Evolutionary conservation across 2,329 filamentous ascomycete species (phyloP).

Genomic region (Ophiostoma tasmaniense): DNA sequence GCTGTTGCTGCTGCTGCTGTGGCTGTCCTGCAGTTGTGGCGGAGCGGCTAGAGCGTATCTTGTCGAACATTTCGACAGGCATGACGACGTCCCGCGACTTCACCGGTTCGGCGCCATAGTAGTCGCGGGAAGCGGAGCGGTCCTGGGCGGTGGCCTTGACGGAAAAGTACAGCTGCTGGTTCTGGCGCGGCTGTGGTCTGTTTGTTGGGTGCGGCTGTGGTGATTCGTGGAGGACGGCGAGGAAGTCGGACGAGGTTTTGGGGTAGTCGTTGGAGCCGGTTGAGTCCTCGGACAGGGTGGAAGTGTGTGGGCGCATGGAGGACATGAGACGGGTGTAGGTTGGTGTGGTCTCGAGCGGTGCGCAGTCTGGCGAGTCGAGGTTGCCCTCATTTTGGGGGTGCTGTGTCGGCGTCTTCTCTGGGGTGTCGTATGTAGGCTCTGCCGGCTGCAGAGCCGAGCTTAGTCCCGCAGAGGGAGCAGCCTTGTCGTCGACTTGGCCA

Average conservation of each 20-base stretch:
- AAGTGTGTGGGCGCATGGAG: constrained; percentile 4
- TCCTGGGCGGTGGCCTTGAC: constrained; percentile 15
- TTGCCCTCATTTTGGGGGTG: not conserved
- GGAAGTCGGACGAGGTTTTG: constrained; percentile 14
- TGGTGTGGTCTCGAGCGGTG: not conserved
- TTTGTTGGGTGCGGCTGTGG: constrained; percentile 4
- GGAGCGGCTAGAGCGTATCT: not conserved
- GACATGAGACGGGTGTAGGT: constrained; percentile 1
- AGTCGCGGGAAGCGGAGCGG: constrained; percentile 2
- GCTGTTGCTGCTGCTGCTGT: too few species aligned
- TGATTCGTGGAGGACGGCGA: constrained; percentile 17
- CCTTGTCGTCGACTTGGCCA: constrained; percentile 2
- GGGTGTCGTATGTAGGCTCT: not conserved
- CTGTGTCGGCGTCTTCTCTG: not conserved
- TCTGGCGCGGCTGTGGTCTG: constrained; percentile 1
- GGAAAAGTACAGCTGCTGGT: constrained; percentile 15
- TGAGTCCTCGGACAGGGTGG: constrained; percentile 11
- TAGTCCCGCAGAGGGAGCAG: not conserved
- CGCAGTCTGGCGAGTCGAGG: constrained; percentile 2
- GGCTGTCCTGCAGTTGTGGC: not conserved
- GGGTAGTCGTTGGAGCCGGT: constrained; percentile 14
- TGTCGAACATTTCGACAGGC: constrained; percentile 1
- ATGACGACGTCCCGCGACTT: not conserved
- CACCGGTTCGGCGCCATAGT: constrained; percentile 2
- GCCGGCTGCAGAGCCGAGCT: not conserved